Evolutionary conservation across 2,329 filamentous ascomycete genomes (phyloP), one percentile per base, ranked within the genome.

Genomic region (Penicillium sp.): DNA sequence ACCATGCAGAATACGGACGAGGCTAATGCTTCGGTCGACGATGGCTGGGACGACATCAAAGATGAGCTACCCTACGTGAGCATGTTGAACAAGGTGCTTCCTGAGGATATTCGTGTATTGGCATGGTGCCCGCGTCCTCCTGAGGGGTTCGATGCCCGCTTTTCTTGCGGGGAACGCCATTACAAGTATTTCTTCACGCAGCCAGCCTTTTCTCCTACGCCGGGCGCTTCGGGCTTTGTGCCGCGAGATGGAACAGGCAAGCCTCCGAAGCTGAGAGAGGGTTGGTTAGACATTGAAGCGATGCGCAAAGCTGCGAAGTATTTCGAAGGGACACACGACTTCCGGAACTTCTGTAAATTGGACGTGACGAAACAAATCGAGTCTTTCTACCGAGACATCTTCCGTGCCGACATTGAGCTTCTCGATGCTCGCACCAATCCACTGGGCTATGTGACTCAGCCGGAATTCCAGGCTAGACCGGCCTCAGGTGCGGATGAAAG

Each of bases 161-260:
- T 96, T 76, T 89, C 87, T 46, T 98, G 93, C 70, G 82, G 85
- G 54, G 89, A 96, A 70, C 80, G 93, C 21, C 84, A 86, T 57
- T 98, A 98, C 73, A 83, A 88, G 51, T 98, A 98, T 71, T 97
- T 95, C 75, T 98, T 98, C 74, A 97, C 93, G 0, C 88, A 96
- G 65, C 93, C 93, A 0, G 87, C 86, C 1, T 95, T 88, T 64
- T 74, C 81, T 3, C 88, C 88, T 0, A 75, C 80, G 59, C 56
- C 59, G 62, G 43, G 52, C 48, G 29, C 49, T n/a, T n/a, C n/a
- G n/a, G n/a, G n/a, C n/a, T n/a, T n/a, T n/a, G n/a, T n/a, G n/a
- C n/a, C n/a, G n/a, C n/a, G n/a, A n/a, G n/a, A n/a, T n/a, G n/a
- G n/a, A n/a, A n/a, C n/a, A n/a, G n/a, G n/a, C n/a, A n/a, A n/a